Evolutionary conservation across 305 asterid species (phyloP).

Genomic region (Stenogyne calaminthoides): DNA sequence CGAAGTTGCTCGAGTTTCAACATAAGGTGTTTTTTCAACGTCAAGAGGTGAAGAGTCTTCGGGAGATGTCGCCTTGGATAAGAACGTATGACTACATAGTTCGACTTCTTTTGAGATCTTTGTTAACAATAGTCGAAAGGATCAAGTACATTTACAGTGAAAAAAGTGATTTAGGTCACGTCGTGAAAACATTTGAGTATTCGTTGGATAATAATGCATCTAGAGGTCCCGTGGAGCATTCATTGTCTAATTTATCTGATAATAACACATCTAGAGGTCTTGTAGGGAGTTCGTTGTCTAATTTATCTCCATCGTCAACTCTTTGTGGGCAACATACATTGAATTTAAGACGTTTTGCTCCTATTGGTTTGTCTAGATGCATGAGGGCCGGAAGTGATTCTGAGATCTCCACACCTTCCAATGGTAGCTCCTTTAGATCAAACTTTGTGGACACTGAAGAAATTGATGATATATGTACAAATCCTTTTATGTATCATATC

Average conservation of each 20-base stretch:
- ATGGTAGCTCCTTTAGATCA: slow-evolving; percentile 44
- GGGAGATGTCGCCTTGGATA: slow-evolving; percentile 73
- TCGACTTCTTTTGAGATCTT: slow-evolving; percentile 62
- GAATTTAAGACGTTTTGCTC: slow-evolving; percentile 42
- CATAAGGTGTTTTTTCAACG: slow-evolving; percentile 68
- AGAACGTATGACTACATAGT: slow-evolving; percentile 60
- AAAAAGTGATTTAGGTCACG: slow-evolving; percentile 26
- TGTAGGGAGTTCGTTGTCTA: slow-evolving; percentile 51
- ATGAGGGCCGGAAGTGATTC: slow-evolving; percentile 58
- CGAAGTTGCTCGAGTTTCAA: slow-evolving; percentile 62
- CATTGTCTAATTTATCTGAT: slow-evolving; percentile 46
- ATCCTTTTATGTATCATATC: slow-evolving; percentile 21
- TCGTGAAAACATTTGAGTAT: slow-evolving; percentile 35
- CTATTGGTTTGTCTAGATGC: slow-evolving; percentile 64
- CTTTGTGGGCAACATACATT: slow-evolving; percentile 36
- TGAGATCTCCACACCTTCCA: slow-evolving; percentile 42
- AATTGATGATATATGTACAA: slow-evolving; percentile 16
- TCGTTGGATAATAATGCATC: slow-evolving; percentile 43
- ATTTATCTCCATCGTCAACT: slow-evolving; percentile 40
- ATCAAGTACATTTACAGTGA: slow-evolving; percentile 50
- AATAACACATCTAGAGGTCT: slow-evolving; percentile 24
- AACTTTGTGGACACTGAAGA: slow-evolving; percentile 12
- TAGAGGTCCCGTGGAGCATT: slow-evolving; percentile 28
- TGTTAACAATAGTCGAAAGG: slow-evolving; percentile 60
- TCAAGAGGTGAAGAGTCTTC: slow-evolving; percentile 71